Percentiles rank a stretch among this genome's conserved stretches.
Evolutionary conservation across 768 basidiomycete genomes (phyloP).

Genomic region (Pulveroboletus sp.): DNA sequence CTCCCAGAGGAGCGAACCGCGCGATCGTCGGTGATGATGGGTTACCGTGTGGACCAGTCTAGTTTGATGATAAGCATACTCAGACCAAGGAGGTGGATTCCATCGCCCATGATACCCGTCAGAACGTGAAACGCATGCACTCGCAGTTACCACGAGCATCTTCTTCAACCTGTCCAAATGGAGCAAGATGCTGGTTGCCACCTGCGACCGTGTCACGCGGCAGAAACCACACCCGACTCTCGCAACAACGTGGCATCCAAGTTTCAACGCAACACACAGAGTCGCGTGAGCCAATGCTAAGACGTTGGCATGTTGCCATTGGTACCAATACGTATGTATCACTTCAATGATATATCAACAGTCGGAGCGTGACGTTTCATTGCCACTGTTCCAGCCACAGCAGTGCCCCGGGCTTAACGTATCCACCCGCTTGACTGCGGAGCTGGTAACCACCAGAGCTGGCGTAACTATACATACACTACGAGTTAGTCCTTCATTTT

Average conservation of each 20-base stretch:
- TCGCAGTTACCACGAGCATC: neutral
- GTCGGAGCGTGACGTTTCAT: neutral
- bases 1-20: too few relatives aligned
- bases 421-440: neutral
- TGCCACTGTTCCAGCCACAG: conserved; percentile 1
- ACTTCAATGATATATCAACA: neutral
- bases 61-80: neutral
- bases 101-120: neutral
- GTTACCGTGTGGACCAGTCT: neutral
- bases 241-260: neutral
- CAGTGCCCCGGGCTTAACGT: neutral
- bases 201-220: neutral
- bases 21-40: too few relatives aligned
- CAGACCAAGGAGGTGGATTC: too few relatives aligned
- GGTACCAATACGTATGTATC: neutral
- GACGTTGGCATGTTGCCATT: neutral
- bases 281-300: neutral
- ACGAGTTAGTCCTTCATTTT: neutral
- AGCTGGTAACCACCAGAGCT: neutral
- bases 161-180: neutral
- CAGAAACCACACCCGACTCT: neutral
- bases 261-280: neutral
- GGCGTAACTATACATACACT: conserved; percentile 10
- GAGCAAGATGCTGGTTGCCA: neutral
- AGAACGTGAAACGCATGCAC: conserved; percentile 1